Evolutionary conservation across 169 alveolate species (phyloP).

Genomic region (Eimeria necatrix): DNA sequence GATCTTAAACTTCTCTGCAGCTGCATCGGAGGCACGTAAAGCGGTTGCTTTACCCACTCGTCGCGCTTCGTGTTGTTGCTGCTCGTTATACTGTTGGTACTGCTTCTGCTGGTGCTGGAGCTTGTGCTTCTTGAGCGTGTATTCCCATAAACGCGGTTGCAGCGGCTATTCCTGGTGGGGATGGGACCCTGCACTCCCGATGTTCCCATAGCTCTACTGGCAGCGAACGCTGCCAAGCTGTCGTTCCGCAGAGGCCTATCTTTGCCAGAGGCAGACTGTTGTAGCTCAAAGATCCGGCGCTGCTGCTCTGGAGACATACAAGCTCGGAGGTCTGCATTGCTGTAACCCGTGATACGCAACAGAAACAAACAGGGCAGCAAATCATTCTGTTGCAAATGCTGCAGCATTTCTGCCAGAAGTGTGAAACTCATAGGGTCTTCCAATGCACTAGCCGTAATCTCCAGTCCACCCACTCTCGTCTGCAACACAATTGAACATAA

Average conservation of each 20-base stretch:
- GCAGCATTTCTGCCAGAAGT: slow-evolving; percentile 42
- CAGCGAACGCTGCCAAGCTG: slow-evolving; percentile 40
- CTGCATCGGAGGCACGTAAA: slow-evolving; percentile 65
- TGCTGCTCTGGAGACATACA: slow-evolving; percentile 52
- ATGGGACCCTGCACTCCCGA: neutral
- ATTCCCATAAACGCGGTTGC: neutral
- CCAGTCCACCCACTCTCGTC: slow-evolving; percentile 57
- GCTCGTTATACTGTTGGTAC: slow-evolving; percentile 1
- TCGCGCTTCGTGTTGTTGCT: neutral
- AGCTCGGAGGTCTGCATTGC: slow-evolving; percentile 49
- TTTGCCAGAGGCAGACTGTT: slow-evolving; percentile 11
- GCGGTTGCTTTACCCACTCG: slow-evolving; percentile 32
- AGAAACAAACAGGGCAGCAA: slow-evolving; percentile 56
- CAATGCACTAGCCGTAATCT: slow-evolving; percentile 22
- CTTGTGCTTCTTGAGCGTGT: neutral
- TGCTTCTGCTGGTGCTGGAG: slow-evolving; percentile 8
- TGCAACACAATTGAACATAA: slow-evolving; percentile 8
- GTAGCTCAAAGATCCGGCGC: slow-evolving; percentile 31
- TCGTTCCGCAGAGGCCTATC: neutral
- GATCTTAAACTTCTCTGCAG: slow-evolving; percentile 50
- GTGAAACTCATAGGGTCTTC: slow-evolving; percentile 57
- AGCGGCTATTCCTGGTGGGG: neutral
- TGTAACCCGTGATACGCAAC: slow-evolving; percentile 63
- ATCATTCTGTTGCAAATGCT: slow-evolving; percentile 29
- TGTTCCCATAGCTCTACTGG: neutral